phyloP scores from a whole-genome alignment of 768 basidiomycete species.

The Mycena latifolia region DNA sequence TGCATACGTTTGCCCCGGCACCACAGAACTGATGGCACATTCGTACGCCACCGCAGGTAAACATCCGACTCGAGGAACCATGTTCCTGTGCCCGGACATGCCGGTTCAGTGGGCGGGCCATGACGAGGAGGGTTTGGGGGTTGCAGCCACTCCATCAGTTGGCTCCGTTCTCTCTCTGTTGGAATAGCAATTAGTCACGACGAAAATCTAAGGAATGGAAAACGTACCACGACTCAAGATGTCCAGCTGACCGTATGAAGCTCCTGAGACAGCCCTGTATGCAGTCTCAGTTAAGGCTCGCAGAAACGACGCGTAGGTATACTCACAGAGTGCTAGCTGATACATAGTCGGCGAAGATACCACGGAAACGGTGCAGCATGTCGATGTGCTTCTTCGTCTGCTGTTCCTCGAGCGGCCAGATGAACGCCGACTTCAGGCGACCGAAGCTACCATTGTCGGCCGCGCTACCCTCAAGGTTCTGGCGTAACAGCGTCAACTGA shows the following conservation, averaged over 20 bases:
- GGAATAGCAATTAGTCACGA: too few species aligned
- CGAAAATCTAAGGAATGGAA: background rate
- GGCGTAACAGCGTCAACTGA: background rate
- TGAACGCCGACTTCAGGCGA: slow-evolving; percentile 7
- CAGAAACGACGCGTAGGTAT: background rate
- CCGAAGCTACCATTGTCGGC: background rate
- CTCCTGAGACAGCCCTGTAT: slow-evolving; percentile 5
- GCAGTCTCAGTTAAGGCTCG: background rate
- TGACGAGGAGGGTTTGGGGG: slow-evolving; percentile 16
- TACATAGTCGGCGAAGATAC: slow-evolving; percentile 19
- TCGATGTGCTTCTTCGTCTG: slow-evolving; percentile 18
- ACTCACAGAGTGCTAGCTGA: slow-evolving; percentile 10
- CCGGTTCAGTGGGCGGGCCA: background rate
- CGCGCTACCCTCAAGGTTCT: slow-evolving; percentile 2
- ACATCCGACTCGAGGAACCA: slow-evolving; percentile 26
- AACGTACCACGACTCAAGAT: slow-evolving; percentile 7
- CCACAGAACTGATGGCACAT: slow-evolving; percentile 21
- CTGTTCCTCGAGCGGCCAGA: slow-evolving; percentile 17
- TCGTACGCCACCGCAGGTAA: slow-evolving; percentile 22
- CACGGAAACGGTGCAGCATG: slow-evolving; percentile 14
- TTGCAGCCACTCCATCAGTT: slow-evolving; percentile 21
- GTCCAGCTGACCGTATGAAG: slow-evolving; percentile 3
- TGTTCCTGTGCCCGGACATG: slow-evolving; percentile 28
- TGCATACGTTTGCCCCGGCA: slow-evolving; percentile 30
- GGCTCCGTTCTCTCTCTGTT: slow-evolving; percentile 19